Conservation (phyloP, 2,329 filamentous ascomycete species). For the Tricladium varicosporioides region DNA sequence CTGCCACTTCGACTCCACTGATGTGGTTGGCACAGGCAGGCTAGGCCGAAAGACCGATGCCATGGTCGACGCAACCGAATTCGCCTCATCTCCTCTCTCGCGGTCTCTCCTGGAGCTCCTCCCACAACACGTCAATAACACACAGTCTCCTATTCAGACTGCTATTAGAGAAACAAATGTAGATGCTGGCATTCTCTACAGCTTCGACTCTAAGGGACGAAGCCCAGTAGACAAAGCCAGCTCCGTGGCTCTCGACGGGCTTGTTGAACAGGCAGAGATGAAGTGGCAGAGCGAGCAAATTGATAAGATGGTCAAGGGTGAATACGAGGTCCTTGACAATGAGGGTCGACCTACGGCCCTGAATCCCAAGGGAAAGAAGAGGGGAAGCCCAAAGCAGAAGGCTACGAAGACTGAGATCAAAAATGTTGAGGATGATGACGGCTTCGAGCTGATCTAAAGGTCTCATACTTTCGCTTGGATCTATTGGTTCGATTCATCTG, state of each 20-base stretch:
- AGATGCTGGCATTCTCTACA: conserved; percentile 29
- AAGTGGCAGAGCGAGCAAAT: conserved; percentile 32
- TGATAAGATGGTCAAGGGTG: conserved; percentile 32
- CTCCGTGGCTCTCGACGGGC: conserved; percentile 27
- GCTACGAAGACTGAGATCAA: conserved; percentile 17
- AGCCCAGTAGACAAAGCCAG: conserved; percentile 25
- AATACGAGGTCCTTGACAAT: conserved; percentile 36
- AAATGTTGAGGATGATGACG: conserved; percentile 28
- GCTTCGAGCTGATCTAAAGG: conserved; percentile 33
- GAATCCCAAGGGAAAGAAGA: conserved; percentile 22
- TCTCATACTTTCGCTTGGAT: background rate
- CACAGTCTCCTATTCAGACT: conserved; percentile 21
- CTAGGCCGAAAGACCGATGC: conserved; percentile 24
- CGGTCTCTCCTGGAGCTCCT: conserved; percentile 32
- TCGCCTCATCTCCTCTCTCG: conserved; percentile 22
- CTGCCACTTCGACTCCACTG: too few relatives aligned
- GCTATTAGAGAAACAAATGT: conserved; percentile 11
- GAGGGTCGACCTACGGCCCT: conserved; percentile 30
- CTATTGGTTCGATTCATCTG: background rate
- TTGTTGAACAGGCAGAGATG: conserved; percentile 34
- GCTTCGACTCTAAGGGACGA: conserved; percentile 29
- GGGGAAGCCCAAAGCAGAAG: conserved; percentile 29
- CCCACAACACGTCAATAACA: conserved; percentile 29
- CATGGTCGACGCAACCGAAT: conserved; percentile 23
- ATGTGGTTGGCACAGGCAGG: conserved; percentile 8